Base-by-base conservation (phyloP, 352 stramenopile species). In the Phytophthora vignae region DNA sequence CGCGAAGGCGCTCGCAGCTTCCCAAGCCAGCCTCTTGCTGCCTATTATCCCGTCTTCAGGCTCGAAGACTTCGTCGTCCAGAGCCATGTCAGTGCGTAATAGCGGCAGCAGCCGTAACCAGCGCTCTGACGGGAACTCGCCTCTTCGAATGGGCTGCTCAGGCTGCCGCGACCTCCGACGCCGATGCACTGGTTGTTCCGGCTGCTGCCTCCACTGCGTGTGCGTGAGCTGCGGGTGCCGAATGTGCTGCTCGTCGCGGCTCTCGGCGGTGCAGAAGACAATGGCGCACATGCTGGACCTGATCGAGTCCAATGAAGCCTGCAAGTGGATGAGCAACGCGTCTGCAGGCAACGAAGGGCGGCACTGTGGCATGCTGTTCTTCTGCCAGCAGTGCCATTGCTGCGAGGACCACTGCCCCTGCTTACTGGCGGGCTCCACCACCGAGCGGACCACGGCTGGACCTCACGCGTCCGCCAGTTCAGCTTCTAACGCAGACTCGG, bases 191-290 rank as follows among this genome's bases (percentile, higher is more conserved):
- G 81, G 81, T 8, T 94, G 87, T 57, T 80, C 71, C 7, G 82
- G 81, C 1, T 94, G 87, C 60, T 91, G 82, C 52, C 65, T 90
- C 21, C 87, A 94, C 69, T 94, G 87, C 19, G 78, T 87, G 15
- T 94, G 87, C 67, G 70, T 91, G 38, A 81, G 77, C 33, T 94
- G 87, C 58, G 79, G 81, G 11, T 94, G 87, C 40, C 81, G 85
- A n/a, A 87, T 92, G 81, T 94, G 87, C 74, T 87, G 83, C 52
- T 90, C 83, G 5, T 88, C 82, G 29, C 79, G 80, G 4, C 72
- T 79, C 31, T 63, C 78, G 0, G 82, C 76, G 0, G 85, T 93
- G 14, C 85, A 92, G 59, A 92, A 91, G 65, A 83, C 82, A 2
- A 69, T 94, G 58, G 59, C 55, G 5, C 64, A 89, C 27, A 76